Evolutionary conservation across 2,329 filamentous ascomycete genomes (phyloP), one percentile per base, ranked within the genome.

Genomic region (Botrytis elliptica): DNA sequence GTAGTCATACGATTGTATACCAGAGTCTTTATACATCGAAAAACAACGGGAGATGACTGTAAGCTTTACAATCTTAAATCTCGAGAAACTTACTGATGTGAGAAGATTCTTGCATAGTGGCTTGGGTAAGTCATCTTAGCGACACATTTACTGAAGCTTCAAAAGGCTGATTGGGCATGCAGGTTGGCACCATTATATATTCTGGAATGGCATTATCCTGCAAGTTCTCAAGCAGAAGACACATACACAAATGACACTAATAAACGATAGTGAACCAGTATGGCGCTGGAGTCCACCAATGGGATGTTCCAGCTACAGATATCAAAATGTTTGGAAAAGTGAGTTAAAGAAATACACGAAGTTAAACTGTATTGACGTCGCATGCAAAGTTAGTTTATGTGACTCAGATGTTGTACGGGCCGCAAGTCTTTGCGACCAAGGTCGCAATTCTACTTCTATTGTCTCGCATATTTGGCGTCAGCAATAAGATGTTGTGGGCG

Each of bases 181-280:
- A 66, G 64, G 10, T 49, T 20, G 44, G 64, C 29, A 36, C 64
- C 6, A 20, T 66, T 36, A 3, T 38, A 49, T 66, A 66, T 38
- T 49, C 64, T 36, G 64, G 64, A 66, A 49, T 66, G 64, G 42
- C 44, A 38, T 38, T 66, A 49, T 66, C 44, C 20, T 66, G 64
- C 33, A 44, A 49, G 64, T 66, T 44, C 29, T 14, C 64, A 18
- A n/a, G 29, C 6, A 49, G 42, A 25, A n/a, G 29, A 46, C 2
- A 49, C 29, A 38, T 36, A 14, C 14, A 38, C 14, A 8, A 49
- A 66, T 22, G 36, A 29, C 42, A 38, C 63, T 49, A 33, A 66
- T 14, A 8, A 6, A n/a, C 8, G 33, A 25, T 36, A 66, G 64
- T 66, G 20, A 49, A 46, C 64, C 20, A 38, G 20, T 25, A 66